These are phyloP conservation scores for Haplographium delicatum DNA, from an alignment of 495 filamentous ascomycete species.

Conservation along the genomic window DNA sequence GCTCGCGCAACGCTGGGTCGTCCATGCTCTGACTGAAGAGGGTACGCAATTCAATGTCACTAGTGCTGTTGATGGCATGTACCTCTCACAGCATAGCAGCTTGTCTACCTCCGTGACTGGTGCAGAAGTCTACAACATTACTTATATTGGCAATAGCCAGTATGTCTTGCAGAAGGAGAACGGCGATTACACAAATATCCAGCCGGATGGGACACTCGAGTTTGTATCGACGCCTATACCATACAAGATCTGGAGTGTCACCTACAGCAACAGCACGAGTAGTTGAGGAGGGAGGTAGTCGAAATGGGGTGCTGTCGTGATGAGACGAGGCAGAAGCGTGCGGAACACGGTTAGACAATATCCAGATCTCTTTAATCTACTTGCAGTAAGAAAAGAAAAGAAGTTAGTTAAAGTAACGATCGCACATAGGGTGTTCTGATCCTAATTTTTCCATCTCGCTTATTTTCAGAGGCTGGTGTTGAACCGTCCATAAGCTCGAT, in stretches of 20 bases:
- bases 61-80: background rate
- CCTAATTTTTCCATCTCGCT: too few species aligned
- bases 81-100: background rate
- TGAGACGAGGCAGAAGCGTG: too few species aligned
- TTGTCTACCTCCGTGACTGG: background rate
- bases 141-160: background rate
- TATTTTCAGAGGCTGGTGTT: too few species aligned
- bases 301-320: too few species aligned
- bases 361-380: too few species aligned
- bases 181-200: background rate
- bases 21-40: background rate
- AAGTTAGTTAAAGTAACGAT: too few species aligned
- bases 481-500: too few species aligned
- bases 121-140: background rate
- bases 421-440: too few species aligned
- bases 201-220: background rate
- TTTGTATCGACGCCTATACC: background rate
- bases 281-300: too few species aligned
- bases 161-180: conserved; percentile 1
- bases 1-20: background rate
- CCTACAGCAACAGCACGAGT: too few species aligned
- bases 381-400: too few species aligned
- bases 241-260: background rate
- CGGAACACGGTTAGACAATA: too few species aligned
- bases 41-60: background rate